Evolutionary conservation across 2,329 filamentous ascomycete species (phyloP).

Genomic region (Neofusicoccum parvum): DNA sequence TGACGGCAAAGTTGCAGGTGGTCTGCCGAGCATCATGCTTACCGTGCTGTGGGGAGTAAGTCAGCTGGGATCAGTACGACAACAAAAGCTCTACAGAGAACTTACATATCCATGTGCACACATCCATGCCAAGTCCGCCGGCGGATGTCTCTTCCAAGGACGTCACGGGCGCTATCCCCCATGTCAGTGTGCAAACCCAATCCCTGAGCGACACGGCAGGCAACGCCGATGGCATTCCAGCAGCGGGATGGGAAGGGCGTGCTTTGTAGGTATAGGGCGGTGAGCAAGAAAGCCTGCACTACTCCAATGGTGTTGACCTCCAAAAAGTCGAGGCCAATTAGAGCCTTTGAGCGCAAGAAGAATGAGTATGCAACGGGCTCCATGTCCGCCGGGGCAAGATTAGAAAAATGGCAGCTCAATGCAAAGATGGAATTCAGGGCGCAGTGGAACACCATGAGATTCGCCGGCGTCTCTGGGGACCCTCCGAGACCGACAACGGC

Average conservation of each 20-base stretch:
- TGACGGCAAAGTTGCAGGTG: background rate
- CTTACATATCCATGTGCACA: background rate
- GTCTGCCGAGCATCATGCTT: background rate
- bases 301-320: too few species aligned
- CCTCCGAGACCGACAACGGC: background rate
- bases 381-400: background rate
- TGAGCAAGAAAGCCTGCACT: too few species aligned
- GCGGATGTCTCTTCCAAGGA: background rate
- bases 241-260: too few species aligned
- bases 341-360: too few species aligned
- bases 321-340: too few species aligned
- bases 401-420: background rate
- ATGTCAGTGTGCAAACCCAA: background rate
- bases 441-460: background rate
- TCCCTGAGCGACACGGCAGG: too few species aligned
- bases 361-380: background rate
- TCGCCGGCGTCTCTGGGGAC: background rate
- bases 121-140: background rate
- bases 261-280: too few species aligned
- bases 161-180: background rate
- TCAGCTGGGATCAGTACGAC: background rate
- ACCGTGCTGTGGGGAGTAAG: background rate
- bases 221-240: too few species aligned
- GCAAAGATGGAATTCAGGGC: background rate
- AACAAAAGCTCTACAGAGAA: background rate